Conservation (phyloP, 495 filamentous ascomycete genomes). For the Penicillium parvum region DNA sequence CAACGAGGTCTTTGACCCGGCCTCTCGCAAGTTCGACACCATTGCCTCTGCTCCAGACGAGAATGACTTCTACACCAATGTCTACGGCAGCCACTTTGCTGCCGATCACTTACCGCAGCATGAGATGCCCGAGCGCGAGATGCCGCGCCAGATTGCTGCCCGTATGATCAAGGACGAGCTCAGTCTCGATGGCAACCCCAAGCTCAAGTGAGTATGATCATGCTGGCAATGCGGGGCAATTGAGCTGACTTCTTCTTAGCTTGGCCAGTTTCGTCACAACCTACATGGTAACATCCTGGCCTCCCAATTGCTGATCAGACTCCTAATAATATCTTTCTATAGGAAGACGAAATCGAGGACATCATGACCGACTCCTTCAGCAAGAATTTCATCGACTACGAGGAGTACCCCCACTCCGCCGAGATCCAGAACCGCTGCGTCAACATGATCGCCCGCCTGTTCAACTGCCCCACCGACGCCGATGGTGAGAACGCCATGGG, state of each 20-base stretch:
- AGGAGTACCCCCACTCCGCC: slow-evolving; percentile 83
- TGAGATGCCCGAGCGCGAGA: slow-evolving; percentile 86
- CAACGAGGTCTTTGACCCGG: slow-evolving; percentile 18
- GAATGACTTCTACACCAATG: slow-evolving; percentile 63
- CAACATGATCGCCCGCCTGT: slow-evolving; percentile 87
- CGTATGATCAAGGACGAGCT: slow-evolving; percentile 94
- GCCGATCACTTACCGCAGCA: slow-evolving; percentile 69
- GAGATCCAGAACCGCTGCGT: slow-evolving; percentile 92
- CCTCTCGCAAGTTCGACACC: slow-evolving; percentile 24
- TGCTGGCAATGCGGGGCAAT: not conserved
- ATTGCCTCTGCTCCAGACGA: slow-evolving; percentile 39
- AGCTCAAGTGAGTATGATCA: slow-evolving; percentile 62
- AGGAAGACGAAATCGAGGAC: slow-evolving; percentile 87
- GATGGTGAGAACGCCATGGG: slow-evolving; percentile 61
- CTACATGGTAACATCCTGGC: slow-evolving; percentile 16
- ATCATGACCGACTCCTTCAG: slow-evolving; percentile 83
- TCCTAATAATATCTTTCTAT: not conserved
- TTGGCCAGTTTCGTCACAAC: slow-evolving; percentile 28
- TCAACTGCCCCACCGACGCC: slow-evolving; percentile 60
- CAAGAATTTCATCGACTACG: slow-evolving; percentile 94
- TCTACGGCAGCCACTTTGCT: slow-evolving; percentile 82
- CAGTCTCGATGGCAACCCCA: slow-evolving; percentile 83
- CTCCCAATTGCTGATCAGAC: not conserved
- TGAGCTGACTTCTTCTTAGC: slow-evolving; percentile 8
- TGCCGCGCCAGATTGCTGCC: slow-evolving; percentile 87